These are phyloP conservation scores for Kandelia obovata DNA, from an alignment of 345 rosid species.

Conservation along the genomic window DNA sequence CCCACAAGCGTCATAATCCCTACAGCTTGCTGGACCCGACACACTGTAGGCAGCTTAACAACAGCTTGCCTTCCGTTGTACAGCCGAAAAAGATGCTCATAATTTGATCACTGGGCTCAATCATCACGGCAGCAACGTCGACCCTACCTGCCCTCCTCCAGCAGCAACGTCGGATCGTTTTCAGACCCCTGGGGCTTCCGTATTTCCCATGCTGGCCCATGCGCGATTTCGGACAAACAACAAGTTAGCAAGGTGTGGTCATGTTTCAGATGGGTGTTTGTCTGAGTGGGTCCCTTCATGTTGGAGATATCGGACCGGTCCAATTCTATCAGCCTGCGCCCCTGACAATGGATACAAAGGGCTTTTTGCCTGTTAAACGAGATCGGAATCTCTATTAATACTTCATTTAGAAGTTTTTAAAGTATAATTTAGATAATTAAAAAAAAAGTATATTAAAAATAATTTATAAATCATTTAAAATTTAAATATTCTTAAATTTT, in stretches of 20 bases:
- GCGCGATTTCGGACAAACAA: neutral
- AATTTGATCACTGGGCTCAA: constrained; percentile 16
- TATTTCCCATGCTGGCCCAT: constrained; percentile 15
- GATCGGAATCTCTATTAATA: no score
- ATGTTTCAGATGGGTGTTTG: neutral
- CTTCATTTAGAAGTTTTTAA: no score
- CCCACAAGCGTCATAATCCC: neutral
- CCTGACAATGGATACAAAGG: neutral
- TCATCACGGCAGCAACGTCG: constrained; percentile 10
- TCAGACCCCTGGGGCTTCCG: constrained; percentile 21
- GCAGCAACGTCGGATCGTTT: constrained; percentile 21
- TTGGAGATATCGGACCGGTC: constrained; percentile 18
- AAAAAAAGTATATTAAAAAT: no score
- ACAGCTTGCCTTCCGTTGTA: constrained; percentile 11
- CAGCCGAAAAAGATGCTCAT: constrained; percentile 5
- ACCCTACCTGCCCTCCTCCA: constrained; percentile 15
- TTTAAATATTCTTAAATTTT: no score
- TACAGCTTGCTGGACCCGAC: constrained; percentile 23
- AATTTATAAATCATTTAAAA: no score
- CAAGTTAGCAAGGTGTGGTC: neutral
- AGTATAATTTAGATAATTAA: no score
- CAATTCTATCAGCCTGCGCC: neutral
- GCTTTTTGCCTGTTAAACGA: neutral
- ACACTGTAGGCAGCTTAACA: constrained; percentile 24
- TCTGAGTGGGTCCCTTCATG: constrained; percentile 1